Evolutionary conservation across 2,329 filamentous ascomycete species (phyloP).

Genomic region (Xylaria sp.): DNA sequence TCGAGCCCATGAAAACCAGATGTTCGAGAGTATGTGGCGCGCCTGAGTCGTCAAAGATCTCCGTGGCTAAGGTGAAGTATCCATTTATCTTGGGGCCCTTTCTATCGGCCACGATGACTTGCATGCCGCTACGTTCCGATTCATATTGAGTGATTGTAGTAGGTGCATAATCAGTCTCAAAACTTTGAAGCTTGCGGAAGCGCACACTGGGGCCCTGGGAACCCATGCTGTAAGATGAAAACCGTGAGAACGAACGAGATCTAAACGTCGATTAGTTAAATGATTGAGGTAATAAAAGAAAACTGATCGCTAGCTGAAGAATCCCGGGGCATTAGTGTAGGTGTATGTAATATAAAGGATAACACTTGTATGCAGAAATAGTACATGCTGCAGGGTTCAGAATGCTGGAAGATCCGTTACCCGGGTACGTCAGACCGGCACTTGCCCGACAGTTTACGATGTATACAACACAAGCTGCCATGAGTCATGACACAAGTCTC

Average conservation of each 20-base stretch:
- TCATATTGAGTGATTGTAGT: constrained; percentile 94
- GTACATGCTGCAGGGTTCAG: constrained; percentile 31
- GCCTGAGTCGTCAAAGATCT: constrained; percentile 97
- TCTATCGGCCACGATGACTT: constrained; percentile 89
- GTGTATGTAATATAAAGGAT: not conserved
- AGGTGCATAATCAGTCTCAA: constrained; percentile 90
- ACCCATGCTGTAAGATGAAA: constrained; percentile 62
- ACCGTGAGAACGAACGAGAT: constrained; percentile 26
- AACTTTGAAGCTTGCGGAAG: constrained; percentile 87
- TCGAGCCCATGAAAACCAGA: constrained; percentile 89
- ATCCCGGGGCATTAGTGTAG: not conserved
- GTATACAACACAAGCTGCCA: constrained; percentile 2
- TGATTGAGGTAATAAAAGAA: not conserved
- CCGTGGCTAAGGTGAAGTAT: constrained; percentile 94
- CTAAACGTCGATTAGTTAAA: constrained; percentile 22
- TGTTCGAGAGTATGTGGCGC: constrained; percentile 90
- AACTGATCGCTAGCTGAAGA: not conserved
- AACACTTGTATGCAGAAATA: constrained; percentile 15
- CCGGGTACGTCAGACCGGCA: constrained; percentile 40
- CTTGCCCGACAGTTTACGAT: constrained; percentile 31
- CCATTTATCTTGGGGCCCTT: constrained; percentile 95
- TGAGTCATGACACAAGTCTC: constrained; percentile 12
- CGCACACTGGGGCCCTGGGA: constrained; percentile 62
- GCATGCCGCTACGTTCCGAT: constrained; percentile 93
- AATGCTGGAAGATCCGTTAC: constrained; percentile 29